Evolutionary conservation across 2,329 filamentous ascomycete genomes (phyloP), one percentile per base, ranked within the genome.

Genomic region (Fusarium tjaetaba): DNA sequence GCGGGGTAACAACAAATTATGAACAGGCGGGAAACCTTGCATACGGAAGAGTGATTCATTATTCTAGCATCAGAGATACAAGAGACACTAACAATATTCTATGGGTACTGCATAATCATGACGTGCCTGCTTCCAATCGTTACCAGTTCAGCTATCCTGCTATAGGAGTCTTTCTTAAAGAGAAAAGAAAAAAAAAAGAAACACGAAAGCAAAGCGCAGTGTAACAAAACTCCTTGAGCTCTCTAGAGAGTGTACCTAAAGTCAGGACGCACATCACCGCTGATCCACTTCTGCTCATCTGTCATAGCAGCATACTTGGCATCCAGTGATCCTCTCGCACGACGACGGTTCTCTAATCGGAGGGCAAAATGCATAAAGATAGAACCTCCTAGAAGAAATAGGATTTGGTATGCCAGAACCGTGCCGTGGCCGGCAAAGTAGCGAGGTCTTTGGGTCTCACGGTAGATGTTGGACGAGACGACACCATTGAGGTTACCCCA

Each of bases 401-500:
- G 53, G 1, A 88, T 82, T 76, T 93, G 84, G 79, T 93, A 94
- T 1, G 83, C 90, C 42, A 94, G 79, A 1, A 94, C 88, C 0
- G 89, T 85, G 3, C 86, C 87, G 73, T 94, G 92, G 0, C 92
- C 92, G 4, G 74, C 79, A 58, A 76, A 76, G 73, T 77, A 82
- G 4, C 79, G 73, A 2, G 81, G 80, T 4, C 68, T 66, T 53
- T 82, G 79, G 3, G 45, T 30, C 14, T 76, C 74, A 51, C 80
- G 69, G 61, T 93, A 94, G 69, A 94, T 92, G 77, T 94, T 94
- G 48, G 84, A 86, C 20, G 83, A 78, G 22, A 78, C 85, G 38
- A 94, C 90, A 20, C 92, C 92, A 74, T 94, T 94, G 22, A 94
- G 82, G 73, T 95, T 94, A 14, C 93, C 92, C 91, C 91, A 94